Base-by-base conservation (phyloP, 495 filamentous ascomycete species). In the Amniculicola lignicola region DNA sequence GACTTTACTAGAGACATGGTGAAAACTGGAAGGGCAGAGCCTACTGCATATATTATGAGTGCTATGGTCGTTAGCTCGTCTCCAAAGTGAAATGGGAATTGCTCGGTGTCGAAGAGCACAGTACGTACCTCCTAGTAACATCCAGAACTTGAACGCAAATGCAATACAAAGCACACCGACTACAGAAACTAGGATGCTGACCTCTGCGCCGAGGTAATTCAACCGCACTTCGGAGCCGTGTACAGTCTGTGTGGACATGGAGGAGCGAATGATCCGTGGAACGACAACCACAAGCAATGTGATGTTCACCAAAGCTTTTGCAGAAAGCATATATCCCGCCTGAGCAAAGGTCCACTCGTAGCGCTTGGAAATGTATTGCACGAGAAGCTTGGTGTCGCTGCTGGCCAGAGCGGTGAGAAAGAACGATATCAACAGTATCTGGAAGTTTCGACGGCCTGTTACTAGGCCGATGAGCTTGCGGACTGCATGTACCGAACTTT, bases 351-450 rank as follows among this genome's bases (percentile, higher is more conserved):
- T 62, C 62, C 62, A 65, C 24, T 56, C 33, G 35, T 65, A 65
- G n/a, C 62, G 38, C 38, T 61, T 61, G 3, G 62, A 65, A 24
- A 65, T 65, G 41, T 65, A 65, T 22, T 58, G 62, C 5, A 65
- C 57, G 5, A 65, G 57, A 3, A 65, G 27, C 18, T 55, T 59
- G 1, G 62, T 65, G 28, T 65, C 56, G 1, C 52, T 58, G 47
- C 62, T 65, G 3, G 62, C 62, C 3, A 65, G 52, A 3, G 57
- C 51, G 2, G 62, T 59, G 16, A 65, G 51, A 22, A 61, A 58
- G 44, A 61, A 65, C 4, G 56, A 60, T 7, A 25, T 33, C n/a
- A 65, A 36, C 6, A 65, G 47, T 9, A 61, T 21, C 23, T 61
- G 57, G 35, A 65, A 65, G 33, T 65, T 65, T 10, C 42, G 50